A percentile compares a stretch with the other conserved stretches of the same genome.
phyloP scores from a whole-genome alignment of 2,329 filamentous ascomycete genomes.

The Colletotrichum magnum region DNA sequence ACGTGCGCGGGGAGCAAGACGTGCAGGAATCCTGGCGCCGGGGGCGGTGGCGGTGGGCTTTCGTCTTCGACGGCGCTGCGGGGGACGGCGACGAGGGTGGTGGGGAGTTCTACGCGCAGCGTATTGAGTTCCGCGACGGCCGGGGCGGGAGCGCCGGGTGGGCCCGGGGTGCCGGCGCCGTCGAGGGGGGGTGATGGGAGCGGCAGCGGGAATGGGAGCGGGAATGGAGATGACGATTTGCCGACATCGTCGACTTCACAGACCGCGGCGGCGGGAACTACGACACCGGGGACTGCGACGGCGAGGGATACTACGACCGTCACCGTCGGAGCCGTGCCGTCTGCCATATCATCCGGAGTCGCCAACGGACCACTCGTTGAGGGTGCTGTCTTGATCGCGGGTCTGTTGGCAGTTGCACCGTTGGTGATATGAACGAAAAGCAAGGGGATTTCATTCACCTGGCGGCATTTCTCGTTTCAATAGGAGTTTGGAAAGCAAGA shows the following conservation, averaged over 20 bases:
- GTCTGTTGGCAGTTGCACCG: background rate
- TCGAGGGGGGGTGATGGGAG: background rate
- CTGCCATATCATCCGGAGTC: background rate
- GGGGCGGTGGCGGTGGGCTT: background rate
- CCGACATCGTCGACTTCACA: conserved; percentile 21
- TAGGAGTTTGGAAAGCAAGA: background rate
- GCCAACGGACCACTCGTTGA: background rate
- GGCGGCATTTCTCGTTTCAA: background rate
- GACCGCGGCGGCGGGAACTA: conserved; percentile 10
- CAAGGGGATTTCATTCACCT: too few species aligned
- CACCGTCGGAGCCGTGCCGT: background rate
- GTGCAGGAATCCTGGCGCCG: conserved; percentile 15
- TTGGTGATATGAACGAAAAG: conserved; percentile 2
- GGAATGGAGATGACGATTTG: too few species aligned
- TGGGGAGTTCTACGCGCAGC: background rate
- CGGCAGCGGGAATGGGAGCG: too few species aligned
- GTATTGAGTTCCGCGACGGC: background rate
- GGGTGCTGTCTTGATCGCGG: conserved; percentile 6
- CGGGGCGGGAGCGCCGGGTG: background rate
- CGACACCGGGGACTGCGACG: background rate
- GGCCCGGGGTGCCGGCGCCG: too few species aligned
- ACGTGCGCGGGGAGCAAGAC: conserved; percentile 24
- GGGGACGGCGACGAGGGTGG: background rate
- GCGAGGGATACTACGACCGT: background rate
- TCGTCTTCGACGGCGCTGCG: background rate